Evolutionary conservation across 495 filamentous ascomycete species (phyloP).

Genomic region (Zalerion maritima): DNA sequence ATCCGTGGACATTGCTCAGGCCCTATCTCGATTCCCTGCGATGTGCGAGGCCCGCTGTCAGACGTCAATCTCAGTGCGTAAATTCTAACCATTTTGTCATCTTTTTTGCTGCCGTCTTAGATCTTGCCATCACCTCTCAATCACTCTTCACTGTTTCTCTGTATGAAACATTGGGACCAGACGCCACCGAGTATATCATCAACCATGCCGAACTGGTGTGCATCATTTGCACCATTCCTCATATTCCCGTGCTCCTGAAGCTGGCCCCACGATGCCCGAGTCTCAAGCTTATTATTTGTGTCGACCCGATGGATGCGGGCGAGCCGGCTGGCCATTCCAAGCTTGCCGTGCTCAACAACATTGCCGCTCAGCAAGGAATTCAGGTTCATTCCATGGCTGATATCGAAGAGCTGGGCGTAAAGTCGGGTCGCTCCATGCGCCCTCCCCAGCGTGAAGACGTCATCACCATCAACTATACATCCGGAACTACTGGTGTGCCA

Average conservation of each 20-base stretch:
- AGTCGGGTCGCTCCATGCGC: constrained; percentile 48
- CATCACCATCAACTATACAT: constrained; percentile 96
- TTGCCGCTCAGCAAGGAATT: constrained; percentile 59
- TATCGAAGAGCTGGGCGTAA: constrained; percentile 59
- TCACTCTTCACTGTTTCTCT: constrained; percentile 82
- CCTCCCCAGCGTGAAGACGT: constrained; percentile 62
- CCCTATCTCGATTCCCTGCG: no score
- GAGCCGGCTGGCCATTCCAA: constrained; percentile 71
- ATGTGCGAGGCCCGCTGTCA: no score
- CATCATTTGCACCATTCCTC: constrained; percentile 67
- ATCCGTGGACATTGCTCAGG: no score
- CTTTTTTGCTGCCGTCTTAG: constrained; percentile 23
- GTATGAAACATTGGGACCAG: constrained; percentile 87
- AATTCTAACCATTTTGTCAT: constrained; percentile 5
- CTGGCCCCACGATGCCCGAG: constrained; percentile 62
- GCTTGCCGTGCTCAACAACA: constrained; percentile 52
- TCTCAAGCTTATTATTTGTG: constrained; percentile 76
- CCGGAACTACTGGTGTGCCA: constrained; percentile 84
- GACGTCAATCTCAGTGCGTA: background rate
- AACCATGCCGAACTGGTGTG: constrained; percentile 68
- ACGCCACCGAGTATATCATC: constrained; percentile 87
- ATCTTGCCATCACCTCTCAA: constrained; percentile 83
- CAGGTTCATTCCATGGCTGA: constrained; percentile 63
- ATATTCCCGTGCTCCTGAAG: constrained; percentile 76
- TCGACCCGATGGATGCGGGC: constrained; percentile 75